Conservation (phyloP, 108 stramenopile species). For the Cylindrotheca closterium region DNA sequence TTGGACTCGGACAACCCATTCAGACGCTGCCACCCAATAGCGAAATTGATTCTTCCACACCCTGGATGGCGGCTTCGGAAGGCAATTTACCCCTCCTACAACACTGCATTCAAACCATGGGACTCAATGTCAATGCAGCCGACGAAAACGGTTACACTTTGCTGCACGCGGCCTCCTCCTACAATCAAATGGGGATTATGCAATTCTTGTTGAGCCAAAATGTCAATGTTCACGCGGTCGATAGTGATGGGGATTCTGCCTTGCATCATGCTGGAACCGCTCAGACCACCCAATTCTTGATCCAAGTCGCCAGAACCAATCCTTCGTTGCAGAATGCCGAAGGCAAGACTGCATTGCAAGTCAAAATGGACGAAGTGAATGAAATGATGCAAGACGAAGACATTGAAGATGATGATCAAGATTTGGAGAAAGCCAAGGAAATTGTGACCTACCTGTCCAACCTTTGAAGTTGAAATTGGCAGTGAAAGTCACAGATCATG, state of each 20-base stretch:
- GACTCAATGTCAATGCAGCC: constrained; percentile 22
- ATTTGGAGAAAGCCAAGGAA: constrained; percentile 31
- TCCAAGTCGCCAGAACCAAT: constrained; percentile 38
- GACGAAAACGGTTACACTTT: constrained; percentile 69
- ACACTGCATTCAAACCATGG: constrained; percentile 28
- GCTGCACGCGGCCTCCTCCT: constrained; percentile 64
- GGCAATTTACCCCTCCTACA: constrained; percentile 56
- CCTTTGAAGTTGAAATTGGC: too few species aligned
- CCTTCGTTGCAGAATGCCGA: constrained; percentile 23
- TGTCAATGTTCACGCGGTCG: constrained; percentile 35
- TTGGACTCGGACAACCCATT: constrained; percentile 25
- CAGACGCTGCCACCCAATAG: constrained; percentile 4
- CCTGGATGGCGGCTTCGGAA: constrained; percentile 63
- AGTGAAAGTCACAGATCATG: too few species aligned
- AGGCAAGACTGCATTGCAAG: constrained; percentile 53
- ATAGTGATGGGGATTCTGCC: constrained; percentile 71
- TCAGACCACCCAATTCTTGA: constrained; percentile 37
- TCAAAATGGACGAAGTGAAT: constrained; percentile 49
- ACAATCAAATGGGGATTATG: constrained; percentile 43
- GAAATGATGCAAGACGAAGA: constrained; percentile 54
- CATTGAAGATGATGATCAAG: constrained; percentile 53
- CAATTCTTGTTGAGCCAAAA: constrained; percentile 29
- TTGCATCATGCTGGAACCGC: constrained; percentile 60
- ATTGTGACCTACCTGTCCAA: constrained; percentile 38
- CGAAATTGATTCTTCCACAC: constrained; percentile 48